phyloP scores from a whole-genome alignment of 805 yeast genomes.

The Isabelozyma pseudorhagii region DNA sequence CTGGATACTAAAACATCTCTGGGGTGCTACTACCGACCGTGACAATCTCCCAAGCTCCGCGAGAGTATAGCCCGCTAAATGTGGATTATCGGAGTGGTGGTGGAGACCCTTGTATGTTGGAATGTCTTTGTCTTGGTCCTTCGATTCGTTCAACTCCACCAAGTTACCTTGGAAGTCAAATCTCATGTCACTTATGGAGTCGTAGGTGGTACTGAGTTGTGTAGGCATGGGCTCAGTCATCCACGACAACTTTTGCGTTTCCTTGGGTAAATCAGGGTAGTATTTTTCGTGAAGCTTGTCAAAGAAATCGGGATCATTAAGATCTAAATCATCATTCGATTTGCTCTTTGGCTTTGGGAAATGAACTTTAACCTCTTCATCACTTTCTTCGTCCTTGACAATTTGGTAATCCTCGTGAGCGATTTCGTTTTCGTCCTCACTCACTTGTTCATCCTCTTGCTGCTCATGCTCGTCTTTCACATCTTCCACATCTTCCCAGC shows the following conservation, averaged over 20 bases:
- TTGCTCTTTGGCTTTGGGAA: slow-evolving; percentile 53
- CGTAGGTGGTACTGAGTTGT: slow-evolving; percentile 40
- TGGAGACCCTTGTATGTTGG: slow-evolving; percentile 72
- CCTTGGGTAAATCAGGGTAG: slow-evolving; percentile 87
- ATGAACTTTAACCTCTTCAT: slow-evolving; percentile 50
- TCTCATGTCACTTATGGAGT: slow-evolving; percentile 65
- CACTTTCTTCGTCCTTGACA: slow-evolving; percentile 35
- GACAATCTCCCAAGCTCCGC: slow-evolving; percentile 76
- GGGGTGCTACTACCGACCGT: slow-evolving; percentile 78
- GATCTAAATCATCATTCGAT: slow-evolving; percentile 44
- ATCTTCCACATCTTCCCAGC: slow-evolving; percentile 51
- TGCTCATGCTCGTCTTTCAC: slow-evolving; percentile 38
- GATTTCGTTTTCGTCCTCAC: slow-evolving; percentile 38
- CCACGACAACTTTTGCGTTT: slow-evolving; percentile 84
- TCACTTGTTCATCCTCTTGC: slow-evolving; percentile 6
- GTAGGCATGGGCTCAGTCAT: slow-evolving; percentile 66
- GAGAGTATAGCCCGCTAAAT: slow-evolving; percentile 88
- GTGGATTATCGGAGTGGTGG: slow-evolving; percentile 88
- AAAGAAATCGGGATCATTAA: slow-evolving; percentile 75
- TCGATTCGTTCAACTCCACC: slow-evolving; percentile 41
- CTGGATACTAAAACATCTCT: slow-evolving; percentile 81
- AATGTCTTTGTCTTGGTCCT: slow-evolving; percentile 19
- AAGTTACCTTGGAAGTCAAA: slow-evolving; percentile 87
- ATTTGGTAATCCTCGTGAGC: slow-evolving; percentile 43
- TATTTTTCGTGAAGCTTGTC: slow-evolving; percentile 78